These are phyloP conservation scores for Thalia dealbata DNA, from an alignment of 176 grass and related monocot genomes.

Conservation along the genomic window DNA sequence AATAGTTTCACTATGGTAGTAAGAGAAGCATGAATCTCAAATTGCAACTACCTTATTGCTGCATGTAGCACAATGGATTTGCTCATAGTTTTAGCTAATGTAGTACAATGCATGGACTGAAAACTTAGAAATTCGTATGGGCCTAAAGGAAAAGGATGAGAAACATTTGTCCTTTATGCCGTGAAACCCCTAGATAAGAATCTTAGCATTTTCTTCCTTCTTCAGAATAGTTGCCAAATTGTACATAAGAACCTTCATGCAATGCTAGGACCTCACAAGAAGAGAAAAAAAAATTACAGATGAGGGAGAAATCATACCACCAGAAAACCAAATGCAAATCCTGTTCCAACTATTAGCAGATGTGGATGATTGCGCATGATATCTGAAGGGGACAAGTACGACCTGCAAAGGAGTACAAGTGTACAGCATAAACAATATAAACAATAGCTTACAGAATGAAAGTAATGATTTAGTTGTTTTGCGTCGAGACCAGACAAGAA, in stretches of 20 bases:
- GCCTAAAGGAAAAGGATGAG: no score
- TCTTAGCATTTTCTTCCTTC: no score
- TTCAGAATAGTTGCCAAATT: background rate
- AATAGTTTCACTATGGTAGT: background rate
- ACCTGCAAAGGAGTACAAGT: constrained; percentile 27
- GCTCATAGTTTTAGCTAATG: no score
- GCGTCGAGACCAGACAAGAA: constrained; percentile 68
- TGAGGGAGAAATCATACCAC: constrained; percentile 40
- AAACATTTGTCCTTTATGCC: no score
- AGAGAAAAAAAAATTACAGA: background rate
- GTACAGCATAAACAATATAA: background rate
- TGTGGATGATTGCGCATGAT: constrained; percentile 89
- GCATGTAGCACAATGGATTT: no score
- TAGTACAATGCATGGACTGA: no score
- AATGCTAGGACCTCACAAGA: background rate
- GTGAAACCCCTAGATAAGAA: no score
- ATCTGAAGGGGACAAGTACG: constrained; percentile 80
- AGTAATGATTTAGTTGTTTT: background rate
- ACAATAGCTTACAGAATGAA: constrained; percentile 4
- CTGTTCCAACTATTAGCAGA: constrained; percentile 83
- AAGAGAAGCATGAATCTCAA: background rate
- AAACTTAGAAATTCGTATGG: no score
- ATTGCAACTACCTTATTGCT: no score
- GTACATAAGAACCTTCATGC: background rate
- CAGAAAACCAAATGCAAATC: constrained; percentile 98